Evolutionary conservation across 768 basidiomycete species (phyloP).

Genomic region (Phlebiopsis gigantea): DNA sequence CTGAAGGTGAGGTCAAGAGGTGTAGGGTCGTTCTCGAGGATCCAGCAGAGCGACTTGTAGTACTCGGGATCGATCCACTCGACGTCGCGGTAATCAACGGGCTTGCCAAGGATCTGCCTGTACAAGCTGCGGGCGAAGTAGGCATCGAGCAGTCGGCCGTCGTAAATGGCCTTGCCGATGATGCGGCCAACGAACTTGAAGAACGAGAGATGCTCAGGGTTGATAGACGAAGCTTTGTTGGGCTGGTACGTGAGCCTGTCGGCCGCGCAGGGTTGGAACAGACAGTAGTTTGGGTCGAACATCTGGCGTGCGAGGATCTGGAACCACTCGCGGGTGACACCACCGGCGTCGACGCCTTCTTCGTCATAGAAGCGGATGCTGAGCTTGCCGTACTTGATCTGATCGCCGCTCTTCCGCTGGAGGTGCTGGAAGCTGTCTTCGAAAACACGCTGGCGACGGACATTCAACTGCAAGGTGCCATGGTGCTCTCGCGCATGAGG

Average conservation of each 20-base stretch:
- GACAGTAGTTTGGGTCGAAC: conserved; percentile 97
- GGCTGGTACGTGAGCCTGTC: conserved; percentile 96
- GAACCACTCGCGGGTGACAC: conserved; percentile 98
- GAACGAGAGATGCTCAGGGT: conserved; percentile 93
- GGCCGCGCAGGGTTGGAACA: conserved; percentile 97
- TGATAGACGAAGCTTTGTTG: conserved; percentile 89
- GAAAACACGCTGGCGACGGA: conserved; percentile 87
- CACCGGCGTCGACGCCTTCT: conserved; percentile 97
- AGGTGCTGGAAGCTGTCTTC: conserved; percentile 96
- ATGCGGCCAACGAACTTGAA: conserved; percentile 99
- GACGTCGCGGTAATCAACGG: conserved; percentile 92
- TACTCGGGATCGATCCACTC: conserved; percentile 99
- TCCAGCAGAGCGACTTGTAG: conserved; percentile 97
- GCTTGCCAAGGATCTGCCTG: conserved; percentile 89
- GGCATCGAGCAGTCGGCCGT: conserved; percentile 92
- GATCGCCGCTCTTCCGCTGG: conserved; percentile 85
- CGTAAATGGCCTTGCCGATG: conserved; percentile 97
- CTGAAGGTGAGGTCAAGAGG: conserved; percentile 87
- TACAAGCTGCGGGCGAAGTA: conserved; percentile 98
- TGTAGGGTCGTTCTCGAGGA: conserved; percentile 92
- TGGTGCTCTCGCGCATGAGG: conserved; percentile 77
- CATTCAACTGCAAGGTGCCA: conserved; percentile 79
- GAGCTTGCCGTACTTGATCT: conserved; percentile 97
- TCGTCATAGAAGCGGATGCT: conserved; percentile 95
- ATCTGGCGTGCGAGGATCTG: conserved; percentile 96